Conservation (phyloP, 177 flowering plant genomes). For the Vitis hybrid region DNA sequence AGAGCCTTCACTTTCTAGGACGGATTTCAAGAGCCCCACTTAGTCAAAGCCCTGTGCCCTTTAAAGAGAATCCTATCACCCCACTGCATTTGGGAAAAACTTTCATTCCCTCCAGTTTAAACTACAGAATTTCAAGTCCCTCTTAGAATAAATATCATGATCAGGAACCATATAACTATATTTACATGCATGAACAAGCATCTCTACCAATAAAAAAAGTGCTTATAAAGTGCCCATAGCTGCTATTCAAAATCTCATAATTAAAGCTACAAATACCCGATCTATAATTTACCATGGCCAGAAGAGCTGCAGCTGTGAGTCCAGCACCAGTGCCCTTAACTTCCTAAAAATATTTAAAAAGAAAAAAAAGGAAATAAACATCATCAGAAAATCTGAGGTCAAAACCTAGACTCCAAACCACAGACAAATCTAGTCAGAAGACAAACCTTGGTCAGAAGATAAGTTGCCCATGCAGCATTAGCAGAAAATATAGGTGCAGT, state of each 20-base stretch:
- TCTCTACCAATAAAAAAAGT: too few species aligned
- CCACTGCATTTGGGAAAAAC: too few species aligned
- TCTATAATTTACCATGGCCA: slow-evolving; percentile 74
- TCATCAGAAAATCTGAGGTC: slow-evolving; percentile 1
- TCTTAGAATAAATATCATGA: too few species aligned
- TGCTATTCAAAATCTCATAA: neutral
- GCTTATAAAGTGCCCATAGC: too few species aligned
- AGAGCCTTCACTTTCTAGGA: too few species aligned
- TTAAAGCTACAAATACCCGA: slow-evolving; percentile 8
- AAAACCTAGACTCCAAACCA: neutral
- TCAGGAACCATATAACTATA: too few species aligned
- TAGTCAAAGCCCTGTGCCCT: too few species aligned
- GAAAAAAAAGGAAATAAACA: neutral
- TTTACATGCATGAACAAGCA: too few species aligned
- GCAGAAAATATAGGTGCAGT: slow-evolving; percentile 99
- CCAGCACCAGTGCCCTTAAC: slow-evolving; percentile 96
- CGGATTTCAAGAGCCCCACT: too few species aligned
- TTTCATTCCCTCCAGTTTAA: too few species aligned
- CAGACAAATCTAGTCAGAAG: slow-evolving; percentile 5
- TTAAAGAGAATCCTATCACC: too few species aligned
- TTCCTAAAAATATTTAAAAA: slow-evolving; percentile 47
- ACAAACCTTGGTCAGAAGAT: slow-evolving; percentile 87
- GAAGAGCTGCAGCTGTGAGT: slow-evolving; percentile 81
- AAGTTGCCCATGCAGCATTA: slow-evolving; percentile 95
- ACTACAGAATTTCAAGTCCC: too few species aligned